Percentiles rank a stretch among this genome's conserved stretches.
These are phyloP conservation scores for Phaeolepiota aurea DNA, from an alignment of 768 basidiomycete genomes.

Conservation along the genomic window DNA sequence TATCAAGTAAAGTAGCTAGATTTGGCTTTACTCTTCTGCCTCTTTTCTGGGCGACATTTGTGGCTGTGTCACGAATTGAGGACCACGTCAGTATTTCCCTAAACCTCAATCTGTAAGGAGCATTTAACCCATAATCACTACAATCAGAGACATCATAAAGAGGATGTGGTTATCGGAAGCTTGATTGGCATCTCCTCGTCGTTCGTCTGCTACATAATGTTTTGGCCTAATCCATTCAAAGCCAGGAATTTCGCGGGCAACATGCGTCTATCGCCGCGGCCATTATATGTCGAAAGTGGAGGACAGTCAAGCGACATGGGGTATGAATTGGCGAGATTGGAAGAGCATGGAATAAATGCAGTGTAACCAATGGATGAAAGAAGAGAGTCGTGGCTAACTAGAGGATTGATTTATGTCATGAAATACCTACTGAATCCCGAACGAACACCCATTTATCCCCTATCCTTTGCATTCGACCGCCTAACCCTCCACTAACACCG, in stretches of 20 bases:
- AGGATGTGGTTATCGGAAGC: conserved; percentile 60
- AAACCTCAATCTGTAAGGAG: conserved; percentile 1
- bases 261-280: conserved; percentile 27
- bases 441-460: conserved; percentile 72
- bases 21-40: conserved; percentile 44
- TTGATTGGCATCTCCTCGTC: conserved; percentile 47
- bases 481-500: conserved; percentile 16
- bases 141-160: conserved; percentile 59
- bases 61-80: conserved; percentile 54
- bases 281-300: conserved; percentile 25
- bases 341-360: conserved; percentile 28
- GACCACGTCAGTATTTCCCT: conserved; percentile 51
- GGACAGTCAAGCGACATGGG: conserved; percentile 18
- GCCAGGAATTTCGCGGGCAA: conserved; percentile 20
- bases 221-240: conserved; percentile 59
- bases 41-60: conserved; percentile 48
- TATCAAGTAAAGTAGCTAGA: conserved; percentile 37
- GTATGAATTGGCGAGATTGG: conserved; percentile 40
- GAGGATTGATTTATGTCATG: conserved; percentile 12
- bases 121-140: conserved; percentile 2
- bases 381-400: conserved; percentile 7
- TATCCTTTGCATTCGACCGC: conserved; percentile 59
- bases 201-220: conserved; percentile 44
- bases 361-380: conserved; percentile 25
- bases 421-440: conserved; percentile 27